A percentile compares a stretch with the other conserved stretches of the same genome.
phyloP scores from a whole-genome alignment of 2,329 filamentous ascomycete species.

The Aspergillus ruber region DNA sequence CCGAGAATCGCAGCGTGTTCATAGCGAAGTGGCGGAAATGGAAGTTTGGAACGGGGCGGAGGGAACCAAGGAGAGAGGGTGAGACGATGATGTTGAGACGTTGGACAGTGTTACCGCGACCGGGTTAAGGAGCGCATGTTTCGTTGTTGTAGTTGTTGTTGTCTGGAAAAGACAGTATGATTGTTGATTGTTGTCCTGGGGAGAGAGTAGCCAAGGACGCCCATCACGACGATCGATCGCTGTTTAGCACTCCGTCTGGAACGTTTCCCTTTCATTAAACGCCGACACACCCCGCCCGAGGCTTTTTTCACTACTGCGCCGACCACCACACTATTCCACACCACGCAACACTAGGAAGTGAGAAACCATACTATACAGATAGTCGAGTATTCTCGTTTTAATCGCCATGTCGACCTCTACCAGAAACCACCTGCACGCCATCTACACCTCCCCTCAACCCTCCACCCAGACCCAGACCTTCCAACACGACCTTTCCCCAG shows the following conservation, averaged over 20 bases:
- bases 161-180: too few relatives aligned
- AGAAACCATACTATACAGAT: neutral
- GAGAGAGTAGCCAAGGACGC: too few relatives aligned
- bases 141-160: too few relatives aligned
- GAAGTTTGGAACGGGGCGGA: conserved; percentile 1
- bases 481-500: conserved; percentile 22
- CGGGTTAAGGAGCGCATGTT: too few relatives aligned
- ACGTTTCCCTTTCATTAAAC: too few relatives aligned
- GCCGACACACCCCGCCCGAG: neutral
- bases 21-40: conserved; percentile 7
- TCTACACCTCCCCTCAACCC: conserved; percentile 23
- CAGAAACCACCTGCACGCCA: conserved; percentile 15
- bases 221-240: too few relatives aligned
- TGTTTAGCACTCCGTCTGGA: too few relatives aligned
- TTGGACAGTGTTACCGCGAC: neutral
- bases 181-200: too few relatives aligned
- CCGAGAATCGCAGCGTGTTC: conserved; percentile 2
- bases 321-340: neutral
- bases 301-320: conserved; percentile 1
- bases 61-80: neutral
- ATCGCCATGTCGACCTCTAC: conserved; percentile 7
- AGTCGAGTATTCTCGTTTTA: neutral
- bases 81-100: neutral
- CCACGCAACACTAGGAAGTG: neutral
- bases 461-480: conserved; percentile 26